A percentile compares a stretch with the other conserved stretches of the same genome.
phyloP scores from a whole-genome alignment of 2,329 filamentous ascomycete genomes.

The Fusarium protoensiforme region DNA sequence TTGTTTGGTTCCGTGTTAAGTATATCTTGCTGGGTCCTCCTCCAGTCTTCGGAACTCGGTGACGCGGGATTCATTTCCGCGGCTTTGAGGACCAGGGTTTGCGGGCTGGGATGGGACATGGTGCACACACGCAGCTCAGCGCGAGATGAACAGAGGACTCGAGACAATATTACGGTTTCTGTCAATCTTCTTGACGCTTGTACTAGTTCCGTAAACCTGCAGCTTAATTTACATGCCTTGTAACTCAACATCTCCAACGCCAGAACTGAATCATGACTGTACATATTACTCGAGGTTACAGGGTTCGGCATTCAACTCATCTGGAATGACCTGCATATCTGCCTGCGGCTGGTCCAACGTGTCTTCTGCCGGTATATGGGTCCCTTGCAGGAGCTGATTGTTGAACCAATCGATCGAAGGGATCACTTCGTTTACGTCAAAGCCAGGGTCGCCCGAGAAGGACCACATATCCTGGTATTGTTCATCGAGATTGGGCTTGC shows the following conservation, averaged over 20 bases:
- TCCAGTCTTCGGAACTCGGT: neutral
- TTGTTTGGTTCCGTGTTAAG: neutral
- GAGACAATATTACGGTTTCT: no score
- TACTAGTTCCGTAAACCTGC: no score
- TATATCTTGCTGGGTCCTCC: neutral
- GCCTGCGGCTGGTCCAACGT: neutral
- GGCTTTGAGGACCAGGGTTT: no score
- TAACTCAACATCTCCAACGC: neutral
- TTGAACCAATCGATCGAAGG: slow-evolving; percentile 4
- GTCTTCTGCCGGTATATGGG: neutral
- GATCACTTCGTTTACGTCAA: neutral
- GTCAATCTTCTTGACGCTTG: no score
- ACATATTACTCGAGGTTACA: no score
- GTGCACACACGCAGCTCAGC: no score
- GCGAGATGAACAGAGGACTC: no score
- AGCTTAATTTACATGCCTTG: neutral
- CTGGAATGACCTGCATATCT: neutral
- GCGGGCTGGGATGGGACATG: no score
- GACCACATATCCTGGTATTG: neutral
- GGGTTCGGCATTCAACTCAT: neutral
- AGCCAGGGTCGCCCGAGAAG: neutral
- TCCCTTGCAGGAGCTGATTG: neutral
- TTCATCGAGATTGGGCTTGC: neutral
- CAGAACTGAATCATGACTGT: neutral
- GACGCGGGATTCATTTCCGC: neutral